phyloP scores from a whole-genome alignment of 305 asterid genomes.

The Lippia alba region DNA sequence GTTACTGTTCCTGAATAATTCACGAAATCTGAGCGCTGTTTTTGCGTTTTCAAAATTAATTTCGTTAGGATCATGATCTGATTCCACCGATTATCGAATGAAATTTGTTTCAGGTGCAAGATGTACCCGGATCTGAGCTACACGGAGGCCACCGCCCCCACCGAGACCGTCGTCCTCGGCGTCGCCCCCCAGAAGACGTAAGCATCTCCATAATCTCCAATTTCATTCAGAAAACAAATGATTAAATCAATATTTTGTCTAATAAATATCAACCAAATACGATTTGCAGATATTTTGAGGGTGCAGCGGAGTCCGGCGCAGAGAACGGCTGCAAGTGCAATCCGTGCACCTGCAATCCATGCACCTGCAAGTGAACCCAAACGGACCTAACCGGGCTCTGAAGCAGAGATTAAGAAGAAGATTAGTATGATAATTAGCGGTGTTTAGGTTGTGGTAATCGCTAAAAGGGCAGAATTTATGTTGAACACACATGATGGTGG shows the following conservation, averaged over 20 bases:
- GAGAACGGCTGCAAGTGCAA: constrained; percentile 86
- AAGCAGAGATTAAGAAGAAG: constrained; percentile 44
- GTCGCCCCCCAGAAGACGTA: constrained; percentile 58
- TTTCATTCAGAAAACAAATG: no score
- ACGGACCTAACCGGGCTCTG: background rate
- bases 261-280: no score
- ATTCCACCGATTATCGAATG: background rate
- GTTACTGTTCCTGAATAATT: no score
- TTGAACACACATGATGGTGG: constrained; percentile 16
- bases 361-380: constrained; percentile 67
- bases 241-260: no score
- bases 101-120: constrained; percentile 45
- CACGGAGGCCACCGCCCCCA: constrained; percentile 53
- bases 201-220: background rate
- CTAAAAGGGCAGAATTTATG: constrained; percentile 5
- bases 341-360: constrained; percentile 83
- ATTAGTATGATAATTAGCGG: constrained; percentile 9
- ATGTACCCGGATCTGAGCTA: constrained; percentile 62
- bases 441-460: constrained; percentile 2
- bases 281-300: constrained; percentile 38
- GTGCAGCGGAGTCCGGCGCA: constrained; percentile 41
- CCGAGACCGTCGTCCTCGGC: constrained; percentile 51
- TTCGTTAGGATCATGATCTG: background rate
- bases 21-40: no score
- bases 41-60: background rate